These are phyloP conservation scores for Mycena vitilis DNA, from an alignment of 768 basidiomycete species.

Conservation along the genomic window DNA sequence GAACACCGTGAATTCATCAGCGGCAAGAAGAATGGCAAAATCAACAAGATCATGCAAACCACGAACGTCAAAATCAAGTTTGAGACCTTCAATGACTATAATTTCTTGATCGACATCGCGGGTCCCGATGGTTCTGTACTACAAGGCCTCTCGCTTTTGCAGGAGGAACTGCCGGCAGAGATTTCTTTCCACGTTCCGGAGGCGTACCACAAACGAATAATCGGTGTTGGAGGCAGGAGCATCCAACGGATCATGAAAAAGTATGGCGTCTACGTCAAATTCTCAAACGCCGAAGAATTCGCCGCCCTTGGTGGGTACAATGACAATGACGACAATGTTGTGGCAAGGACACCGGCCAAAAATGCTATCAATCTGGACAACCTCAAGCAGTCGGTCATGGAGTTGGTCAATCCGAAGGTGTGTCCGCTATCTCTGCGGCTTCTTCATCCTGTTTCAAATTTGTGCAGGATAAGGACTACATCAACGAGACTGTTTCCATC, in stretches of 20 bases:
- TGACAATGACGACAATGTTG: slow-evolving; percentile 98
- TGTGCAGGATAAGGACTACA: slow-evolving; percentile 93
- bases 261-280: slow-evolving; percentile 99
- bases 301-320: slow-evolving; percentile 93
- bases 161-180: slow-evolving; percentile 98
- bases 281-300: slow-evolving; percentile 97
- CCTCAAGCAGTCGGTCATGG: slow-evolving; percentile 96
- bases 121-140: slow-evolving; percentile 88
- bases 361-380: slow-evolving; percentile 96
- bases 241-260: slow-evolving; percentile 99
- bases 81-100: slow-evolving; percentile 96
- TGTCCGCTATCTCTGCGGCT: slow-evolving; percentile 32
- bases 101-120: slow-evolving; percentile 93
- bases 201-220: slow-evolving; percentile 98
- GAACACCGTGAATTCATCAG: slow-evolving; percentile 99
- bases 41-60: slow-evolving; percentile 99
- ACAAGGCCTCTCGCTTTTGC: slow-evolving; percentile 88
- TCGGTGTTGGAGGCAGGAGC: slow-evolving; percentile 96
- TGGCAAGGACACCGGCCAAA: slow-evolving; percentile 98
- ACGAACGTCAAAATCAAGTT: slow-evolving; percentile 99
- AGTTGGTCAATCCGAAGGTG: slow-evolving; percentile 96
- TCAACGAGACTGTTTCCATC: slow-evolving; percentile 92
- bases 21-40: slow-evolving; percentile 99
- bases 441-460: slow-evolving; percentile 10
- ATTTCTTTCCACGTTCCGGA: slow-evolving; percentile 99